Conservation (phyloP, 2,329 filamentous ascomycete species). For the Trichoderma cornu-damae region DNA sequence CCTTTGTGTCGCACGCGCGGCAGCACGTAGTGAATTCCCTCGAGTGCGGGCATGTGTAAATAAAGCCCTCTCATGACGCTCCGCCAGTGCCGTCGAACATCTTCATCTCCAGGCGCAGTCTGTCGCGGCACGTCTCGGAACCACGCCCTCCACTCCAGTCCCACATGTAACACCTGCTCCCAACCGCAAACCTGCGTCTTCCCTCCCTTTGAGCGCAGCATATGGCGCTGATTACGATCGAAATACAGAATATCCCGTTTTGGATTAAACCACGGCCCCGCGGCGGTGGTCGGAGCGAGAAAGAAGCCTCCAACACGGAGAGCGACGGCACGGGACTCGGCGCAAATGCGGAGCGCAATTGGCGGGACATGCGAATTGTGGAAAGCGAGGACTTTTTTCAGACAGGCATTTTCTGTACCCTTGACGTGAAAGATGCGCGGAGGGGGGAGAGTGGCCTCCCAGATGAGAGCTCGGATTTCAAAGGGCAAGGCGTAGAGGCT, state of each 20-base stretch:
- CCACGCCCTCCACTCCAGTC: conserved; percentile 30
- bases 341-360: conserved; percentile 23
- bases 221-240: conserved; percentile 26
- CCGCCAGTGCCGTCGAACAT: conserved; percentile 24
- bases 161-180: conserved; percentile 27
- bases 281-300: not conserved
- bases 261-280: conserved; percentile 28
- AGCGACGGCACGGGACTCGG: conserved; percentile 27
- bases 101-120: conserved; percentile 20
- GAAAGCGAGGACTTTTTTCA: conserved; percentile 22
- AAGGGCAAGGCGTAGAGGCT: conserved; percentile 23
- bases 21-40: conserved; percentile 27
- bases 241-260: conserved; percentile 29
- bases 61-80: conserved; percentile 23
- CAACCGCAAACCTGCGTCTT: conserved; percentile 21
- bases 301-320: conserved; percentile 28
- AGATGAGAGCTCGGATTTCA: conserved; percentile 30
- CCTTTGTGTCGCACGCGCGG: conserved; percentile 27
- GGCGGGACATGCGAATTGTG: conserved; percentile 24
- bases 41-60: conserved; percentile 25
- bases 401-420: conserved; percentile 6
- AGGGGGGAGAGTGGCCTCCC: conserved; percentile 27
- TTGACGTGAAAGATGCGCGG: conserved; percentile 31
- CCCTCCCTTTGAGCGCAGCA: conserved; percentile 19
- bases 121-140: conserved; percentile 26